These are phyloP conservation scores for Blastobotrys serpentis DNA, from an alignment of 1,139 yeast genomes.

Conservation along the genomic window DNA sequence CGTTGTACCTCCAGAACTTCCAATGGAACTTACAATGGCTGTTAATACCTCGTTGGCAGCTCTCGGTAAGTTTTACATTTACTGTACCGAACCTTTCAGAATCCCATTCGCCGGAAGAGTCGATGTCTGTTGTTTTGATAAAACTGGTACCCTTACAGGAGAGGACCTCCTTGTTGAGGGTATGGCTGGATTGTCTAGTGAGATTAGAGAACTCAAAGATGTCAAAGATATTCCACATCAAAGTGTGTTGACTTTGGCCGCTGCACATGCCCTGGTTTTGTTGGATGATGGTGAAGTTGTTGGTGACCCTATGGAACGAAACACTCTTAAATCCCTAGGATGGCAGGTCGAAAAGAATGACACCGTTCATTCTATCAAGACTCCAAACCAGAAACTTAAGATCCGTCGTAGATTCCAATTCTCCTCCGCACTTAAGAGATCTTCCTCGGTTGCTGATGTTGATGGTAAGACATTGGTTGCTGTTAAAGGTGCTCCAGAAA, in stretches of 20 bases:
- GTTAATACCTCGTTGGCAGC: slow-evolving; percentile 90
- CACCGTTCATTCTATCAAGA: slow-evolving; percentile 28
- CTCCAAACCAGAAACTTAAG: slow-evolving; percentile 41
- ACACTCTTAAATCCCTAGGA: slow-evolving; percentile 81
- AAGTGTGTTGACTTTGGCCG: slow-evolving; percentile 76
- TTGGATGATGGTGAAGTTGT: slow-evolving; percentile 96
- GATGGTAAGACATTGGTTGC: slow-evolving; percentile 66
- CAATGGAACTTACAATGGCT: slow-evolving; percentile 99
- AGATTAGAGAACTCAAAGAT: slow-evolving; percentile 56
- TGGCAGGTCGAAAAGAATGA: slow-evolving; percentile 85
- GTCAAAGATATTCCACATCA: slow-evolving; percentile 63
- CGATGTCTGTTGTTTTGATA: slow-evolving; percentile 97
- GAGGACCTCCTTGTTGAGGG: slow-evolving; percentile 97
- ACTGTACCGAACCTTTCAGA: slow-evolving; percentile 98
- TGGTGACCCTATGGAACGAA: slow-evolving; percentile 99
- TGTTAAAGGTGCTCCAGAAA: slow-evolving; percentile 99
- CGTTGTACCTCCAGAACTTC: slow-evolving; percentile 98
- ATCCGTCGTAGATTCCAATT: slow-evolving; percentile 95
- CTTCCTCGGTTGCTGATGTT: slow-evolving; percentile 79
- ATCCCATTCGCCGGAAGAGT: slow-evolving; percentile 97
- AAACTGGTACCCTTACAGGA: slow-evolving; percentile 97
- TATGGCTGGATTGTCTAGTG: slow-evolving; percentile 68
- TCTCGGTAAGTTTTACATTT: slow-evolving; percentile 79
- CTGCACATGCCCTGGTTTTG: slow-evolving; percentile 93
- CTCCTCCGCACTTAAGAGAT: slow-evolving; percentile 92